phyloP scores from a whole-genome alignment of 2,329 filamentous ascomycete genomes.

The Pseudocercospora fuligena region DNA sequence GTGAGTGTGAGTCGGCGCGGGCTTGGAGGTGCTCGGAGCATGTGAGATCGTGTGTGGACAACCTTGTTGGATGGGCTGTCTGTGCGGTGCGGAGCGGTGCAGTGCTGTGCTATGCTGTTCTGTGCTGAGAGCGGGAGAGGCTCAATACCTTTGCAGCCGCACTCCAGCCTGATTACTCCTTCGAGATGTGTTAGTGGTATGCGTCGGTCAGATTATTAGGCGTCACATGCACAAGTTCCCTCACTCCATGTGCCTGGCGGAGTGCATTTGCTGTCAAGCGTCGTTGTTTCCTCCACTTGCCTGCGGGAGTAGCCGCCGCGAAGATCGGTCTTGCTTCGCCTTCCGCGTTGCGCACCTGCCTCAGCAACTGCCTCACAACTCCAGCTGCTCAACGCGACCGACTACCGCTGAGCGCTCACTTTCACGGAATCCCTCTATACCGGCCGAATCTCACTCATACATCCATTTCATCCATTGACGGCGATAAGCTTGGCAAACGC shows the following conservation, averaged over 20 bases:
- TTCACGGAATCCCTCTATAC: neutral
- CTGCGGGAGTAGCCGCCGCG: neutral
- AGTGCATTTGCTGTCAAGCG: neutral
- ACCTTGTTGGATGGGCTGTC: constrained; percentile 2
- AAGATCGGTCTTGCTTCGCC: neutral
- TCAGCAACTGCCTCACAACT: neutral
- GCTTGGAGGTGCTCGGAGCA: constrained; percentile 5
- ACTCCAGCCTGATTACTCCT: neutral
- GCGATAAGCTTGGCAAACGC: neutral
- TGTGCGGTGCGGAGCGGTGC: neutral
- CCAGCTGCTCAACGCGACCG: neutral
- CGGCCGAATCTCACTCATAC: neutral
- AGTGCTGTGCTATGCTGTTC: neutral
- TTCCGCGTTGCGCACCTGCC: neutral
- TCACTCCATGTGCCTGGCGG: neutral
- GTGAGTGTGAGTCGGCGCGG: neutral
- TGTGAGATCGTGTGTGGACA: constrained; percentile 5
- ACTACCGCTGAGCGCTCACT: neutral
- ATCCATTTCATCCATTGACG: neutral
- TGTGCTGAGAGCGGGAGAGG: neutral
- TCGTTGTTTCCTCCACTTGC: neutral
- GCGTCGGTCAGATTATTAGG: constrained; percentile 3
- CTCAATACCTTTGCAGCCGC: constrained; percentile 6
- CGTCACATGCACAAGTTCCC: neutral
- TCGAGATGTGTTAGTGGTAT: neutral